Evolutionary conservation across 1,284 basidiomycete genomes (phyloP).

Genomic region (Trichosporon asahii): DNA sequence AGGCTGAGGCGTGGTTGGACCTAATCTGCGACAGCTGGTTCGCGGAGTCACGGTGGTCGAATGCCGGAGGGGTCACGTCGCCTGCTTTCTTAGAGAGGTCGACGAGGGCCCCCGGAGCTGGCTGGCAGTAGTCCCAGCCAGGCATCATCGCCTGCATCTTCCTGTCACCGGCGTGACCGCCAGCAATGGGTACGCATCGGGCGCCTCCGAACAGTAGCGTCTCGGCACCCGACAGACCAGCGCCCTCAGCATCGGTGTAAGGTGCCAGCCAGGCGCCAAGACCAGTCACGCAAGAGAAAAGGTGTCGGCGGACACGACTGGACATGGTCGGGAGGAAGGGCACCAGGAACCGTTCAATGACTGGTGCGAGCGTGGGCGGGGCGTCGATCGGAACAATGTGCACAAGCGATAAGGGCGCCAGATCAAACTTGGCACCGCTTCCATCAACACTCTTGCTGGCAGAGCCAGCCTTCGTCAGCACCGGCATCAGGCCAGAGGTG

Average conservation of each 20-base stretch:
- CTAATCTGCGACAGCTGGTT: conserved; percentile 17
- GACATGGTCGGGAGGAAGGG: conserved; percentile 26
- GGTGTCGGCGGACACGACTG: conserved; percentile 21
- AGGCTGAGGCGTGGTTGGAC: not conserved
- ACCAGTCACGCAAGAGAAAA: conserved; percentile 31
- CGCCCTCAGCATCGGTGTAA: conserved; percentile 17
- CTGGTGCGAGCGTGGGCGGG: conserved; percentile 31
- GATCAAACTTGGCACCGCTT: conserved; percentile 1
- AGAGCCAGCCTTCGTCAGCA: conserved; percentile 19
- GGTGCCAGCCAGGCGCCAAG: conserved; percentile 27
- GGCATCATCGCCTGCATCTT: conserved; percentile 31
- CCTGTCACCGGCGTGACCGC: conserved; percentile 5
- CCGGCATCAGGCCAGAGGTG: conserved; percentile 38
- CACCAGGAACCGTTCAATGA: conserved; percentile 42
- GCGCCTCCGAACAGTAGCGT: conserved; percentile 40
- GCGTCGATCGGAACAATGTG: conserved; percentile 37
- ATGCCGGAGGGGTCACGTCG: conserved; percentile 6
- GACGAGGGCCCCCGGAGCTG: conserved; percentile 24
- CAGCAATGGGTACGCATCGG: conserved; percentile 20
- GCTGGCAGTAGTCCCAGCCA: conserved; percentile 33
- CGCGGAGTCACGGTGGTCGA: conserved; percentile 17
- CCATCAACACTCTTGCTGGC: not conserved
- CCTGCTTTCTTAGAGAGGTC: conserved; percentile 2
- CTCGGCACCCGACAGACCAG: conserved; percentile 28
- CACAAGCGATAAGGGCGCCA: conserved; percentile 32